These are phyloP conservation scores for Eimeria zaria DNA, from an alignment of 169 alveolate species.

Conservation along the genomic window DNA sequence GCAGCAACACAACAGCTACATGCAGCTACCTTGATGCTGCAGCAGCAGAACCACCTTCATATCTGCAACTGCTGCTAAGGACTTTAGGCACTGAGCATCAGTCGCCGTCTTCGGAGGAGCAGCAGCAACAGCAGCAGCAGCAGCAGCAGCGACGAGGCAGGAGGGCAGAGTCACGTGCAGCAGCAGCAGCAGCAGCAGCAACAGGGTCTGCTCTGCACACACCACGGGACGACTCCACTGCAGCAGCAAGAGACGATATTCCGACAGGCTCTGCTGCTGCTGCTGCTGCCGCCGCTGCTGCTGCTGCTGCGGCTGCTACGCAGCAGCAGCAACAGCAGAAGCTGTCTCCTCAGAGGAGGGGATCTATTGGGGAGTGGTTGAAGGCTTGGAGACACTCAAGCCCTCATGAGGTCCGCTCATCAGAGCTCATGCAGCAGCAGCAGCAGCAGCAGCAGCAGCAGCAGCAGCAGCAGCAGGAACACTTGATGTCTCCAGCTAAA, in stretches of 20 bases:
- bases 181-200: conserved; percentile 43
- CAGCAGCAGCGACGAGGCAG: conserved; percentile 16
- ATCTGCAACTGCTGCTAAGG: conserved; percentile 38
- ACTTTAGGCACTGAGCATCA: conserved; percentile 14
- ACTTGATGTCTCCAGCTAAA: background rate
- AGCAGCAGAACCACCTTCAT: conserved; percentile 1
- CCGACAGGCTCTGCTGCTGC: background rate
- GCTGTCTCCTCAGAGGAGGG: conserved; percentile 26
- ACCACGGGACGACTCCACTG: background rate
- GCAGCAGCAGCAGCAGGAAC: no score
- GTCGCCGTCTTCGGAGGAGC: background rate
- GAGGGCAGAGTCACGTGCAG: background rate
- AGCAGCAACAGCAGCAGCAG: conserved; percentile 55
- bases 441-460: conserved; percentile 27
- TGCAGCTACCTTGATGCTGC: conserved; percentile 38
- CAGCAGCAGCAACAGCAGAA: conserved; percentile 23
- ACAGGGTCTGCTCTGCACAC: background rate
- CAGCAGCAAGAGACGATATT: background rate
- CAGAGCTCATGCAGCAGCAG: background rate
- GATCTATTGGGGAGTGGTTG: conserved; percentile 12
- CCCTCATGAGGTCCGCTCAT: background rate
- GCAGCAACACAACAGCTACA: background rate
- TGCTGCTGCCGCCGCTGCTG: background rate
- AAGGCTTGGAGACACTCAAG: conserved; percentile 28
- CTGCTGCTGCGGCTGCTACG: conserved; percentile 8